A percentile compares a stretch with the other conserved stretches of the same genome.
Evolutionary conservation across 2,329 filamentous ascomycete genomes (phyloP).

Genomic region (Phaeosphaeriaceae sp.): DNA sequence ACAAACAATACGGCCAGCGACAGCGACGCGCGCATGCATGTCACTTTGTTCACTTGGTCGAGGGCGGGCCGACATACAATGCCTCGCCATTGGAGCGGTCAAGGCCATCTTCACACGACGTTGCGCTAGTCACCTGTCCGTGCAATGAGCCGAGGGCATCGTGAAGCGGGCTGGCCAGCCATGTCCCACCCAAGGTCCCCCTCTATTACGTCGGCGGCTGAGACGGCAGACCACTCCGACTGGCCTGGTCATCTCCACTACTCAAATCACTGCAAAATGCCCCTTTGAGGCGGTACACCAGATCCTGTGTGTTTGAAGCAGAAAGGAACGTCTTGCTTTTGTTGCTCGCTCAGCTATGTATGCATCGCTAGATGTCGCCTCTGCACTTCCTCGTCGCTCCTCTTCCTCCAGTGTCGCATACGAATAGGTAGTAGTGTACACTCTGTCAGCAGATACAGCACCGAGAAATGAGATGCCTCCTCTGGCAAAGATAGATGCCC

Average conservation of each 20-base stretch:
- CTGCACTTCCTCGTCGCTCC: conserved; percentile 4
- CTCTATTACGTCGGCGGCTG: conserved; percentile 29
- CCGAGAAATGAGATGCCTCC: conserved; percentile 18
- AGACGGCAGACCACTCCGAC: not conserved
- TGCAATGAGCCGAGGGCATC: conserved; percentile 13
- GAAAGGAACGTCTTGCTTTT: conserved; percentile 37
- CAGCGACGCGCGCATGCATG: conserved; percentile 11
- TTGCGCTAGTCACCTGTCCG: conserved; percentile 16
- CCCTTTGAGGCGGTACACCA: not conserved
- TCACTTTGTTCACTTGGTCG: conserved; percentile 12
- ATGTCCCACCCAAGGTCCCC: conserved; percentile 9
- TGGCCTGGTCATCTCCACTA: not conserved
- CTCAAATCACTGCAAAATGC: not conserved
- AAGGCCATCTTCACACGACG: conserved; percentile 6
- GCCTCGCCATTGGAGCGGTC: conserved; percentile 11
- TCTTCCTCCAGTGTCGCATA: conserved; percentile 7
- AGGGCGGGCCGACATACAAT: conserved; percentile 2
- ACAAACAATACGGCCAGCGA: conserved; percentile 6
- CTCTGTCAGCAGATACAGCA: conserved; percentile 30
- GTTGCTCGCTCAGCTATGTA: conserved; percentile 28
- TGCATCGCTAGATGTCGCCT: conserved; percentile 20
- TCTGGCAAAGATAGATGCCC: conserved; percentile 19
- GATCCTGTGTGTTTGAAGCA: not conserved
- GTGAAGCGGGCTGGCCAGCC: conserved; percentile 12
- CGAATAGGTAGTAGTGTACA: conserved; percentile 39